Evolutionary conservation across 2,329 filamentous ascomycete species (phyloP), one percentile per base, ranked within the genome.

Genomic region (Pseudophaeomoniella oleicola): DNA sequence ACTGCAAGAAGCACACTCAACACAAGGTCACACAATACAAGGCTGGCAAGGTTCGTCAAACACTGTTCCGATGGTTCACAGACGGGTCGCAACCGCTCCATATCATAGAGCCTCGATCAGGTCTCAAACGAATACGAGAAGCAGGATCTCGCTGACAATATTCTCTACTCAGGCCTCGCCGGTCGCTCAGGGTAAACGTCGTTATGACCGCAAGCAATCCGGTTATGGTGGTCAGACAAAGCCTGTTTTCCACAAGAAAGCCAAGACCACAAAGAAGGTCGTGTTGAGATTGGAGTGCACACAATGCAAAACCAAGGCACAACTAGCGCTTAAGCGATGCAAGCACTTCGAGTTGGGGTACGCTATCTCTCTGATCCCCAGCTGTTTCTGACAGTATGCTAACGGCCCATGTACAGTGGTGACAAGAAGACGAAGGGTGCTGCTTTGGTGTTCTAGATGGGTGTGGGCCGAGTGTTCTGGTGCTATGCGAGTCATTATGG

Each of bases 351-450:
- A 98, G 75, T 74, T 98, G 61, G 90, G 86, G 84, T 93, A 86
- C 49, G 84, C 77, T 46, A 29, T 44, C 6, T 13, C 30, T 11
- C 29, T n/a, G n/a, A n/a, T n/a, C 19, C 40, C 37, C 12, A 17
- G 29, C 19, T 32, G 16, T 9, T 14, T 38, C 17, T 16, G 44
- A 31, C n/a, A n/a, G n/a, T n/a, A 30, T 35, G 19, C 30, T 19
- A 34, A 4, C 17, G 19, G 5, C n/a, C 27, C 6, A 12, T 16
- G 39, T 52, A 57, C 55, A 93, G 90, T 80, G 90, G 90, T 78
- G 90, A 98, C 81, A 98, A 98, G 87, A 98, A 98, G 85, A 98
- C 90, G 59, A 98, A 98, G 86, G 90, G 90, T 81, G 90, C 90
- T 58, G 90, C 90, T 69, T 79, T 98, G 62, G 90, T 98, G 60